These are phyloP conservation scores for Ceratobasidium sp. DNA, from an alignment of 1,284 basidiomycete genomes.

Conservation along the genomic window DNA sequence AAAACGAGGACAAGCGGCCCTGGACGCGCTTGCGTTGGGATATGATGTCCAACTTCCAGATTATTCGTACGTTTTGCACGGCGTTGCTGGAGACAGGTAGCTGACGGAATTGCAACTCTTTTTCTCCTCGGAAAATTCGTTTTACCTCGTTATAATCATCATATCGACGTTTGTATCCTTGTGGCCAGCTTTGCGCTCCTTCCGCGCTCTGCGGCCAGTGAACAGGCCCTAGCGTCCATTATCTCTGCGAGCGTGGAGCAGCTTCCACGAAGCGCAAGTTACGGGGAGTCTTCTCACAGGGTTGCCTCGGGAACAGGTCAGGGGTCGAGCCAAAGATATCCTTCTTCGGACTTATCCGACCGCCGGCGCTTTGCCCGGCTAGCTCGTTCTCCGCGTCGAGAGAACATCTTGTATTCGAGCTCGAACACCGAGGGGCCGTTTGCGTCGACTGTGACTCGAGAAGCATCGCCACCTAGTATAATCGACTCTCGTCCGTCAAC, in stretches of 20 bases:
- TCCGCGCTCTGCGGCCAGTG: slow-evolving; percentile 30
- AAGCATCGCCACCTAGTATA: not conserved
- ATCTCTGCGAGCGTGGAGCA: slow-evolving; percentile 11
- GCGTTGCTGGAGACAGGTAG: not conserved
- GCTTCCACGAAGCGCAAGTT: slow-evolving; percentile 28
- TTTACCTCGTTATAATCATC: not conserved
- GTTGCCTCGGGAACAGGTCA: slow-evolving; percentile 3
- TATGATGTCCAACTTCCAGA: slow-evolving; percentile 44
- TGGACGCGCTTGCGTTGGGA: slow-evolving; percentile 40
- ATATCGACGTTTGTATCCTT: not conserved
- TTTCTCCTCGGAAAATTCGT: not conserved
- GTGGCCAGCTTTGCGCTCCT: slow-evolving; percentile 34
- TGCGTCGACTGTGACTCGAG: not conserved
- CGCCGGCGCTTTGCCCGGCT: slow-evolving; percentile 30
- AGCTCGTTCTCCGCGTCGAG: slow-evolving; percentile 5
- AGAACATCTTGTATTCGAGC: slow-evolving; percentile 10
- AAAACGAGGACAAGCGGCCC: slow-evolving; percentile 37
- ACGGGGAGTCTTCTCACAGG: slow-evolving; percentile 6
- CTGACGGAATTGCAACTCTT: not conserved
- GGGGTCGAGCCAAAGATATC: slow-evolving; percentile 14
- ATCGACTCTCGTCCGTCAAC: slow-evolving; percentile 26
- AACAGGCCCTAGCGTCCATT: slow-evolving; percentile 40
- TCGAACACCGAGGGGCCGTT: not conserved
- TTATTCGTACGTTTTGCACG: slow-evolving; percentile 39
- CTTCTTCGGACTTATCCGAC: slow-evolving; percentile 29